Base-by-base conservation (phyloP, 495 filamentous ascomycete species). In the Penicillium fimorum region DNA sequence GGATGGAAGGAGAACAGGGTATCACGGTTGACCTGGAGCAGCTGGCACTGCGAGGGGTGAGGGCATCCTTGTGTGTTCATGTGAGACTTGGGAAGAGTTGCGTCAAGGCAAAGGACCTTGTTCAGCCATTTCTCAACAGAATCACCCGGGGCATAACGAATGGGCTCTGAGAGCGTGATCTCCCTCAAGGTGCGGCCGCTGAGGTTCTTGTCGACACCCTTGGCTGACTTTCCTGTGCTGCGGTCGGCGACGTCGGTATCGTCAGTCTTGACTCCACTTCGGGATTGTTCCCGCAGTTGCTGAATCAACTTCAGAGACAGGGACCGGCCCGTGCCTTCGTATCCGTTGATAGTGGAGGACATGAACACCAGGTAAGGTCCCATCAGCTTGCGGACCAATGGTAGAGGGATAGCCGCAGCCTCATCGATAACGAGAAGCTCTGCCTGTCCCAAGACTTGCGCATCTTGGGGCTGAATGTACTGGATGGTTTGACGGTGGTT, bases 301-400 rank as follows among this genome's bases (percentile, higher is more conserved):
- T 97, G 92, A 58, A 99, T 97, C 56, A 99, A 79, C 73, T 99
- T 99, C 41, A 99, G 73, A 4, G 95, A 97, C 2, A 99, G 79
- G 2, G 93, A 97, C 38, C 95, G 83, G 30, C 95, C 95, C 3
- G 95, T 99, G 59, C 95, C 95, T 75, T 99, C 95, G 67, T 99
- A 99, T 50, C 95, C 95, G 65, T 96, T 97, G 74, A 99, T 96
- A 13, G 95, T 99, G 1, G 94, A 97, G 4, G 95, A 91, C 95
- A 99, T 99, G 76, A 99, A 99, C 4, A 97, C 91, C 22, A 97
- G 78, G 71, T 97, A 99, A n/a, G 92, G 94, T 0, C 95, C 94
- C 83, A 99, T 90, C 30, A 99, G 80, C 68, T 96, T 97, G 58
- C 87, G 82, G 12, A 97, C 94, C 42, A 97, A 72, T 8, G 94